Evolutionary conservation across 129 eudicot genomes (phyloP).

Genomic region (Arctium lappa): DNA sequence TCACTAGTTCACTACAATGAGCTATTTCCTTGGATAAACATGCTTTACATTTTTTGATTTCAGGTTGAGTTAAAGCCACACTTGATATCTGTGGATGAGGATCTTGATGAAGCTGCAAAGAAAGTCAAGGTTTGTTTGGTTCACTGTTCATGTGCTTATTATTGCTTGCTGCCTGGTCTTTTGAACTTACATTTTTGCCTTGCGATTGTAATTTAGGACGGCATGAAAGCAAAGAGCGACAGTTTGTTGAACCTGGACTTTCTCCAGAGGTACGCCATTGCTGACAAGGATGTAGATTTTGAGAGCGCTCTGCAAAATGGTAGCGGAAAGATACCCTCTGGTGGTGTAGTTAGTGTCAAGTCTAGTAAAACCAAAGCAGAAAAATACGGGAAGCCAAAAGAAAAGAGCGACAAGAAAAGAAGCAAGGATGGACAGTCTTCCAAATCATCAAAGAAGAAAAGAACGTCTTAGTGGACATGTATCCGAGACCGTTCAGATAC

Average conservation of each 20-base stretch:
- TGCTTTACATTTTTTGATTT: background rate
- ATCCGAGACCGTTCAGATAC: background rate
- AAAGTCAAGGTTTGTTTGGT: slow-evolving; percentile 66
- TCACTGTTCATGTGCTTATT: background rate
- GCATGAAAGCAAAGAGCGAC: slow-evolving; percentile 59
- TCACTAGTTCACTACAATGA: too few relatives aligned
- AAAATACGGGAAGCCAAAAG: slow-evolving; percentile 40
- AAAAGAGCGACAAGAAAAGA: slow-evolving; percentile 50
- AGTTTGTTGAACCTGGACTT: slow-evolving; percentile 56
- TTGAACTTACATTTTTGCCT: slow-evolving; percentile 7
- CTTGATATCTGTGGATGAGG: slow-evolving; percentile 67
- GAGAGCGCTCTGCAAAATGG: slow-evolving; percentile 71
- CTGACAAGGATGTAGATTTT: slow-evolving; percentile 68
- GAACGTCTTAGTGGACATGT: slow-evolving; percentile 9
- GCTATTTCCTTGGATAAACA: background rate
- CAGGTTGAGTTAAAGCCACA: slow-evolving; percentile 75
- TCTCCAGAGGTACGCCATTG: slow-evolving; percentile 72
- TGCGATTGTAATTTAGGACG: slow-evolving; percentile 37
- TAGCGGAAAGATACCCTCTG: slow-evolving; percentile 49
- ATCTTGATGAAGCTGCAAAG: slow-evolving; percentile 77
- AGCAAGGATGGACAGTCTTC: slow-evolving; percentile 47
- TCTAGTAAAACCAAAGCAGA: slow-evolving; percentile 45
- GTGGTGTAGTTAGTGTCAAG: slow-evolving; percentile 75
- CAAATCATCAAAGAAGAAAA: slow-evolving; percentile 75
- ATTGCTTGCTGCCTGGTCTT: background rate